A percentile compares a stretch with the other conserved stretches of the same genome.
phyloP scores from a whole-genome alignment of 2,329 filamentous ascomycete species.

The Ilyonectria sp. region DNA sequence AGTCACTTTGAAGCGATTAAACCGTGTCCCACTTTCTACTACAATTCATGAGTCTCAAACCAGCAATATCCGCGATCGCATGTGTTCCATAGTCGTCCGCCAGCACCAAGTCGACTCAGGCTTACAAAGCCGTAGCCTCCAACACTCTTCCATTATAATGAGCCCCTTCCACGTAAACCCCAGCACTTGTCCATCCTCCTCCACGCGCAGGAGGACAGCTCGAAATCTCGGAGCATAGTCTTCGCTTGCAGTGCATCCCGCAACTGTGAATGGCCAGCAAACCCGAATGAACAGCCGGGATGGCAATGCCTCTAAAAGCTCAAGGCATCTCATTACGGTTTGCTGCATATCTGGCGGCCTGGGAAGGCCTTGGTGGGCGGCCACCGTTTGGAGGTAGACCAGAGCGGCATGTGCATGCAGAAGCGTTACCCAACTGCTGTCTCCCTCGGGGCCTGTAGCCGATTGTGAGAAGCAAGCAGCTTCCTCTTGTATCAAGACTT shows the following conservation, averaged over 20 bases:
- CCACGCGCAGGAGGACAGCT: slow-evolving; percentile 9
- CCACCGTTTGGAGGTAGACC: slow-evolving; percentile 15
- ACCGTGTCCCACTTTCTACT: neutral
- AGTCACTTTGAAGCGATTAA: too few species aligned
- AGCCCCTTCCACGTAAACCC: slow-evolving; percentile 30
- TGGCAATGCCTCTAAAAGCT: slow-evolving; percentile 20
- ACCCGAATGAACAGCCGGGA: slow-evolving; percentile 23
- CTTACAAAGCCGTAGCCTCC: slow-evolving; percentile 11
- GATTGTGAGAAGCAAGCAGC: neutral
- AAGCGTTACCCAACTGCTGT: slow-evolving; percentile 26
- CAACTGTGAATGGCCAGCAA: slow-evolving; percentile 27
- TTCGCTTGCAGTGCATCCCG: slow-evolving; percentile 20
- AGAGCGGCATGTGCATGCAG: slow-evolving; percentile 17
- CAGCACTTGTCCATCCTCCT: slow-evolving; percentile 6
- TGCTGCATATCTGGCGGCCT: neutral
- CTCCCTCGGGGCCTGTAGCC: slow-evolving; percentile 5
- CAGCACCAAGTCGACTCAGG: slow-evolving; percentile 17
- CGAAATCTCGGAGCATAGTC: slow-evolving; percentile 3
- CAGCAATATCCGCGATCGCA: slow-evolving; percentile 12
- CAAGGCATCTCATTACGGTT: slow-evolving; percentile 15
- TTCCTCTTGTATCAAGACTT: slow-evolving; percentile 10
- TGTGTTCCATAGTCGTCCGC: slow-evolving; percentile 27
- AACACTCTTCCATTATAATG: slow-evolving; percentile 28
- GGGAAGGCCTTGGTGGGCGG: neutral
- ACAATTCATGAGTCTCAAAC: slow-evolving; percentile 12